A percentile compares a stretch with the other conserved stretches of the same genome.
phyloP scores from a whole-genome alignment of 352 stramenopile species.

The Discostella stelligera region DNA sequence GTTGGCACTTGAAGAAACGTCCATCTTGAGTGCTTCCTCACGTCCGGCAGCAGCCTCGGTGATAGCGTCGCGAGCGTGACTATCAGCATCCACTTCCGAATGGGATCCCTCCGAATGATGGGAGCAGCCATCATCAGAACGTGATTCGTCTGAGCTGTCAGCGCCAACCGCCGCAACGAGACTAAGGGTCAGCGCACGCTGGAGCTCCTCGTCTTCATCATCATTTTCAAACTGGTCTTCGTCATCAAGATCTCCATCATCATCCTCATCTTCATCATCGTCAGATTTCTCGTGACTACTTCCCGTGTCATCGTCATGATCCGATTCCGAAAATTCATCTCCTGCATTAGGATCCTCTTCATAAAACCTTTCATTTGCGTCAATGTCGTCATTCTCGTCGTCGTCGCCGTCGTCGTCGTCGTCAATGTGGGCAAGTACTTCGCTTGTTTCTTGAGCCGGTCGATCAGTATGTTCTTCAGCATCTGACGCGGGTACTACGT shows the following conservation, averaged over 20 bases:
- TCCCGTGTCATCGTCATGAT: conserved; percentile 23
- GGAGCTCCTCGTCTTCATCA: conserved; percentile 63
- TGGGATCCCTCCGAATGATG: conserved; percentile 3
- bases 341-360: conserved; percentile 20
- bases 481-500: conserved; percentile 12
- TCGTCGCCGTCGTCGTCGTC: conserved; percentile 1
- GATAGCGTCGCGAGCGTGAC: conserved; percentile 6
- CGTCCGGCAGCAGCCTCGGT: conserved; percentile 1
- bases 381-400: conserved; percentile 4
- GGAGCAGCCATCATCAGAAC: conserved; percentile 9
- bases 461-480: conserved; percentile 24
- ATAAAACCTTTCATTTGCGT: conserved; percentile 9
- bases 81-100: neutral
- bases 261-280: conserved; percentile 15
- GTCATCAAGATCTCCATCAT: conserved; percentile 40
- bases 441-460: neutral
- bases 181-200: conserved; percentile 68
- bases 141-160: conserved; percentile 15
- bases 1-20: neutral
- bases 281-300: conserved; percentile 17
- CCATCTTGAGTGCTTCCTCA: neutral
- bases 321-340: conserved; percentile 11
- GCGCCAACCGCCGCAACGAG: conserved; percentile 37
- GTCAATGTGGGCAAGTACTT: conserved; percentile 11
- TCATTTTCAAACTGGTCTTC: conserved; percentile 40